Evolutionary conservation across 2,329 filamentous ascomycete genomes (phyloP).

Genomic region (Fusarium cicatricum): DNA sequence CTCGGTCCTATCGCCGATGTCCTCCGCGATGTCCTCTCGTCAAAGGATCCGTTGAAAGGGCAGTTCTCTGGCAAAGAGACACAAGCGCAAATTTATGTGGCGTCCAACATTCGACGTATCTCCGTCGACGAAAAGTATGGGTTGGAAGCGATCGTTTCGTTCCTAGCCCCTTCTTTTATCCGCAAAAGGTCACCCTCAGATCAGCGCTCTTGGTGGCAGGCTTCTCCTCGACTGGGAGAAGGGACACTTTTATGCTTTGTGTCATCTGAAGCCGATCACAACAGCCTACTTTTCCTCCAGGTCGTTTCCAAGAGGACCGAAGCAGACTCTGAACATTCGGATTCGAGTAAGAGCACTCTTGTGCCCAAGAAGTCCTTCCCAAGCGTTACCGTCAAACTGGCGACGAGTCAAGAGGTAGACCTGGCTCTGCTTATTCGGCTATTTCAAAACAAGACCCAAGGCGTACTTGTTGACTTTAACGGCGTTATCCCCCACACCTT

Average conservation of each 20-base stretch:
- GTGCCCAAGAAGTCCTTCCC: background rate
- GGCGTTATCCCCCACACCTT: constrained; percentile 21
- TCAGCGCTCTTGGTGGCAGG: constrained; percentile 15
- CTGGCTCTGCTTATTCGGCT: background rate
- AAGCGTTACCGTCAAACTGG: constrained; percentile 15
- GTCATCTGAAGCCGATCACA: background rate
- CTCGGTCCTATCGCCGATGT: constrained; percentile 8
- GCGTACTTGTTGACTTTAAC: constrained; percentile 24
- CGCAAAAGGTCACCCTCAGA: background rate
- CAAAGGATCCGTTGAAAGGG: background rate
- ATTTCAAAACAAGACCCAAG: background rate
- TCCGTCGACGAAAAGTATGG: background rate
- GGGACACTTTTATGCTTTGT: constrained; percentile 20
- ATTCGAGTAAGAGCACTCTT: background rate
- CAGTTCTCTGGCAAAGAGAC: background rate
- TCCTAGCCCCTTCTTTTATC: background rate
- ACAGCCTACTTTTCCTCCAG: constrained; percentile 6
- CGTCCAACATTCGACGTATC: background rate
- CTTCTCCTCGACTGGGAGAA: constrained; percentile 10
- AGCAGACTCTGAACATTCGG: background rate
- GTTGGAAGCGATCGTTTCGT: background rate
- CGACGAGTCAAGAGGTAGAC: background rate
- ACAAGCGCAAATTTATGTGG: background rate
- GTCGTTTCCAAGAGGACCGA: background rate
- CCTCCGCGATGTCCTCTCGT: background rate